Percentiles rank a stretch among this genome's conserved stretches.
phyloP scores from a whole-genome alignment of 306 rosid species.

The Fagus crenata region DNA sequence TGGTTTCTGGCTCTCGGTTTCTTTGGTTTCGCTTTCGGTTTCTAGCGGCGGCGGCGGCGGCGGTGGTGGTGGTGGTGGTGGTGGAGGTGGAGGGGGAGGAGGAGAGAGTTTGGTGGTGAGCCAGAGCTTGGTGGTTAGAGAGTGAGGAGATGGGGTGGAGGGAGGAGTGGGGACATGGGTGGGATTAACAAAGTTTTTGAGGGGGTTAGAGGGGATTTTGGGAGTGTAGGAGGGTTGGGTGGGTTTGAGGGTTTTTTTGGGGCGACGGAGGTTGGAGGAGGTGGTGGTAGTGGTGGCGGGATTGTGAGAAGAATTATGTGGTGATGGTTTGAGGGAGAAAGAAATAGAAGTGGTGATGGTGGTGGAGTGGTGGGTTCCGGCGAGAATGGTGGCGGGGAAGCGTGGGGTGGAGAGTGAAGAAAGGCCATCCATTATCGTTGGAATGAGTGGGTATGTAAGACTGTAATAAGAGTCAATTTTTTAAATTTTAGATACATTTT shows the following conservation, averaged over 20 bases:
- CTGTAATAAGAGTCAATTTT: neutral
- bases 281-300: constrained; percentile 22
- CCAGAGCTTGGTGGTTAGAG: constrained; percentile 72
- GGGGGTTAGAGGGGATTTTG: constrained; percentile 54
- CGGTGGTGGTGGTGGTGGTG: neutral
- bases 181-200: constrained; percentile 39
- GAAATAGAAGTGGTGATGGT: constrained; percentile 35
- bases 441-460: neutral
- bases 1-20: constrained; percentile 12
- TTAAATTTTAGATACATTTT: neutral
- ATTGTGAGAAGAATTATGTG: neutral
- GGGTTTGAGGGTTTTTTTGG: constrained; percentile 50
- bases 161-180: constrained; percentile 26
- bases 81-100: constrained; percentile 41
- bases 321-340: constrained; percentile 46
- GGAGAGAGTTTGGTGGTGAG: constrained; percentile 83
- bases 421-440: constrained; percentile 58
- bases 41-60: neutral
- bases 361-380: constrained; percentile 30
- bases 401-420: constrained; percentile 47
- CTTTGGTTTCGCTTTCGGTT: neutral
- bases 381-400: constrained; percentile 29
- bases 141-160: constrained; percentile 19
- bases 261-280: constrained; percentile 63
- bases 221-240: constrained; percentile 30